Base-by-base conservation (phyloP, 495 filamentous ascomycete genomes). In the Cercophora sp. region DNA sequence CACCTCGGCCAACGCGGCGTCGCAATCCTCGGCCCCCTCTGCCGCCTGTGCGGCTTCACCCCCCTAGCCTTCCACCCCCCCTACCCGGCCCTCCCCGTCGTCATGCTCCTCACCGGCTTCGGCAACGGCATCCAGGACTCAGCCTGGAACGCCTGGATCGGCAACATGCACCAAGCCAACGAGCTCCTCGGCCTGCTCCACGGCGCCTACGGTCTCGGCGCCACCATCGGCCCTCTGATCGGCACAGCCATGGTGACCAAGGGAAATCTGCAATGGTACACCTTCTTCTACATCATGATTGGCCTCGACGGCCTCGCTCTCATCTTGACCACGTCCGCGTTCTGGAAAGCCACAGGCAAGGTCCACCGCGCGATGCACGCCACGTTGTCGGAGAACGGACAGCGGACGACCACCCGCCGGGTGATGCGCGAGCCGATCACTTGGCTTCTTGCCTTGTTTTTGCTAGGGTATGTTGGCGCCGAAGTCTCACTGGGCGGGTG, bases 401-500 rank as follows among this genome's bases (percentile, higher is more conserved):
- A 11, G 39, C 42, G 48, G 61, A 67, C 47, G 50, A 73, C 73
- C 61, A 41, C 71, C 55, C 45, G 77, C 61, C 29, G 54, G 8
- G 56, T 67, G 29, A 47, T 64, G 31, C 41, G 50, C 9, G 46
- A 66, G 27, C 68, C 66, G 34, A 68, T 93, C 3, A 86, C 86
- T 22, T 96, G 89, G 88, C 67, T 93, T 19, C 80, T 82, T 29
- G 79, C 90, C 8, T 36, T 86, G 13, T 95, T 94, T 68, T 68
- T 93, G 31, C 74, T 95, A 2, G 80, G 79, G 32, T 94, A 93
- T 59, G 87, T 93, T 9, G 90, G 90, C 35, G 71, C 84, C n/a
- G 90, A 96, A 53, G 90, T 96, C 18, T 83, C 85, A 0, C 76
- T 95, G 0, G 88, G 89, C 25, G 86, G 91, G 13, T 96, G 89